Conservation (phyloP, 1,284 basidiomycete species). For the Apiotrichum domesticum region DNA sequence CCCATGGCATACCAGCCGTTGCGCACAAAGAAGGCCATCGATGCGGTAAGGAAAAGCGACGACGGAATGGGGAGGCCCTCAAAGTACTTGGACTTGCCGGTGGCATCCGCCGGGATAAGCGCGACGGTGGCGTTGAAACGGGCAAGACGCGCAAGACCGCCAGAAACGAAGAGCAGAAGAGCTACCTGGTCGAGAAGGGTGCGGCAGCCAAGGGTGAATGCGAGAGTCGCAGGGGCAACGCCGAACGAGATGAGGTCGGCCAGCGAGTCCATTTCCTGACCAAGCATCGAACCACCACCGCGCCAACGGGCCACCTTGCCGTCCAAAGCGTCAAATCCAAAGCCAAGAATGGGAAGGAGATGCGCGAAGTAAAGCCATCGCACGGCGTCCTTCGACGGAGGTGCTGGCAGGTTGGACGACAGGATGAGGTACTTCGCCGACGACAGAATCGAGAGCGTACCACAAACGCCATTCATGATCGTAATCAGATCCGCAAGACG, state of each 20-base stretch:
- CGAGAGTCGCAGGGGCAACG: conserved; percentile 87
- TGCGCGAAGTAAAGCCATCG: conserved; percentile 72
- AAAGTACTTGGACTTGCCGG: conserved; percentile 89
- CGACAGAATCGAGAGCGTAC: conserved; percentile 83
- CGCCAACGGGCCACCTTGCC: conserved; percentile 98
- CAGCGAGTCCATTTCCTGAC: conserved; percentile 94
- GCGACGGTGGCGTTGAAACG: conserved; percentile 99
- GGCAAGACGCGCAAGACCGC: conserved; percentile 89
- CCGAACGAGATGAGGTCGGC: conserved; percentile 98
- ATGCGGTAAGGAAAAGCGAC: conserved; percentile 70
- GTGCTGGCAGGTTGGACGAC: conserved; percentile 58
- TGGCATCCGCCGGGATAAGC: conserved; percentile 76
- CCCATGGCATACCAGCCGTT: conserved; percentile 66
- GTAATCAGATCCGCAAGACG: conserved; percentile 96
- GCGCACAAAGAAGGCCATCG: conserved; percentile 76
- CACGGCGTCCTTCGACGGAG: conserved; percentile 34
- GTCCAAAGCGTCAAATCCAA: conserved; percentile 96
- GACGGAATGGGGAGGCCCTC: conserved; percentile 97
- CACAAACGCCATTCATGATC: conserved; percentile 99
- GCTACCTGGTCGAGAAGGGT: conserved; percentile 82
- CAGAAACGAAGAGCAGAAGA: conserved; percentile 87
- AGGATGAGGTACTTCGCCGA: conserved; percentile 83
- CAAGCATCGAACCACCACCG: conserved; percentile 91
- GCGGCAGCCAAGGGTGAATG: conserved; percentile 83
- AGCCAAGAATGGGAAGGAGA: conserved; percentile 82